Percentiles rank a stretch among this genome's conserved stretches.
Evolutionary conservation across 2,329 filamentous ascomycete genomes (phyloP).

Genomic region (Huntiella bhutanensis): DNA sequence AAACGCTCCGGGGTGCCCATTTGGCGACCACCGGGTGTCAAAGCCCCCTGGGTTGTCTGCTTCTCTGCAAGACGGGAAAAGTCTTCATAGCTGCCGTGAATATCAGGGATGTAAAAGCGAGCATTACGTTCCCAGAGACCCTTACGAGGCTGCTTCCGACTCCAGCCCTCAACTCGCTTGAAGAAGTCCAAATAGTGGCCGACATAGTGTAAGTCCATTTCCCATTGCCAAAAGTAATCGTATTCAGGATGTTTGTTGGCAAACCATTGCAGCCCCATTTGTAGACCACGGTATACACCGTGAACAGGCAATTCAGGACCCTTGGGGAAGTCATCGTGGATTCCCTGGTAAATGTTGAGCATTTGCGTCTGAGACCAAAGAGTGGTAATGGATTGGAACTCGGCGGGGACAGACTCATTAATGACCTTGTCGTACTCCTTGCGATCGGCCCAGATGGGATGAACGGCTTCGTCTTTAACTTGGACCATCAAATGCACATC

Average conservation of each 20-base stretch:
- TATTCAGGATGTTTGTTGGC: slow-evolving; percentile 76
- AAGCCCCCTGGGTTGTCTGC: slow-evolving; percentile 14
- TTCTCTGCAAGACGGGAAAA: slow-evolving; percentile 29
- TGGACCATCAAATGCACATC: slow-evolving; percentile 74
- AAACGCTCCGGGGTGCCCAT: slow-evolving; percentile 27
- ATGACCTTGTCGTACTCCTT: slow-evolving; percentile 49
- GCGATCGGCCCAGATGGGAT: slow-evolving; percentile 63
- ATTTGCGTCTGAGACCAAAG: slow-evolving; percentile 93
- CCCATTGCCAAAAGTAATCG: slow-evolving; percentile 87
- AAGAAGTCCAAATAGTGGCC: slow-evolving; percentile 69
- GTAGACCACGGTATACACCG: slow-evolving; percentile 78
- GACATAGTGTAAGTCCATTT: slow-evolving; percentile 82
- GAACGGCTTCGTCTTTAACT: slow-evolving; percentile 53
- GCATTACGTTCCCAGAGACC: slow-evolving; percentile 65
- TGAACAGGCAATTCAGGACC: slow-evolving; percentile 59
- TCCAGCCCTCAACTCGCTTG: slow-evolving; percentile 49
- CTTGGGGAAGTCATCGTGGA: slow-evolving; percentile 54
- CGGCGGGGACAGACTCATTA: slow-evolving; percentile 51
- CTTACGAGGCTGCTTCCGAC: slow-evolving; percentile 55
- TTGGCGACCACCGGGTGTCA: slow-evolving; percentile 2
- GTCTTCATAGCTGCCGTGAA: slow-evolving; percentile 63
- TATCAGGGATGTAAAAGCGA: slow-evolving; percentile 57
- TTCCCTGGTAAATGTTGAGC: slow-evolving; percentile 71
- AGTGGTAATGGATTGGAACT: slow-evolving; percentile 76
- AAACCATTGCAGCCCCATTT: slow-evolving; percentile 92